A percentile compares a stretch with the other conserved stretches of the same genome.
phyloP scores from a whole-genome alignment of 768 basidiomycete genomes.

The Zangia roseola region DNA sequence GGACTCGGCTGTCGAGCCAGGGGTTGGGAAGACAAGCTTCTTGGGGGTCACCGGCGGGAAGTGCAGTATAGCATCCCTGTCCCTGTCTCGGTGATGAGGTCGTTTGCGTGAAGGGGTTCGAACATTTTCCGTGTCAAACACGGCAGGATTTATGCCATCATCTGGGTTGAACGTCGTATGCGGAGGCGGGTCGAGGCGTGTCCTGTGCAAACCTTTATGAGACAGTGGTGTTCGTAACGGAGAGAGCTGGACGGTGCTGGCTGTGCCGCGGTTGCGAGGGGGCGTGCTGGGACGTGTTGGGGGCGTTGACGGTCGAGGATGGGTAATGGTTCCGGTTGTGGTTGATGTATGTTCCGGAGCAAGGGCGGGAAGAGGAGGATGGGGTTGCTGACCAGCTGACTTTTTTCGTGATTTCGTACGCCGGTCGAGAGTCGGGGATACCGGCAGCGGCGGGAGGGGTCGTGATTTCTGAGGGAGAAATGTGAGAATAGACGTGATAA shows the following conservation, averaged over 20 bases:
- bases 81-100: constrained; percentile 27
- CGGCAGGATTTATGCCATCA: constrained; percentile 37
- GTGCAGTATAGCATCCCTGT: constrained; percentile 18
- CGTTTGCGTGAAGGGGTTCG: constrained; percentile 48
- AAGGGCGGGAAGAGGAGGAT: constrained; percentile 22
- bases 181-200: constrained; percentile 64
- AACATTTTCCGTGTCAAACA: constrained; percentile 36
- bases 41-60: constrained; percentile 45
- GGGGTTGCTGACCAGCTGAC: constrained; percentile 10
- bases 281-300: constrained; percentile 43
- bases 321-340: constrained; percentile 8
- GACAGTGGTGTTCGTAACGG: constrained; percentile 66
- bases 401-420: constrained; percentile 28
- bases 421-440: constrained; percentile 47
- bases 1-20: constrained; percentile 32
- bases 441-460: constrained; percentile 41
- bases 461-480: constrained; percentile 34
- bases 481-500: not conserved
- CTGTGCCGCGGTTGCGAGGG: constrained; percentile 26
- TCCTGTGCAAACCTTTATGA: constrained; percentile 68
- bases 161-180: constrained; percentile 27
- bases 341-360: constrained; percentile 24
- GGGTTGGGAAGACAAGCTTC: constrained; percentile 36
- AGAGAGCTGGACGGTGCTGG: constrained; percentile 45
- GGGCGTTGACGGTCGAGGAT: constrained; percentile 28